These are phyloP conservation scores for Naematelia aurantialba DNA, from an alignment of 768 basidiomycete species.

Conservation along the genomic window DNA sequence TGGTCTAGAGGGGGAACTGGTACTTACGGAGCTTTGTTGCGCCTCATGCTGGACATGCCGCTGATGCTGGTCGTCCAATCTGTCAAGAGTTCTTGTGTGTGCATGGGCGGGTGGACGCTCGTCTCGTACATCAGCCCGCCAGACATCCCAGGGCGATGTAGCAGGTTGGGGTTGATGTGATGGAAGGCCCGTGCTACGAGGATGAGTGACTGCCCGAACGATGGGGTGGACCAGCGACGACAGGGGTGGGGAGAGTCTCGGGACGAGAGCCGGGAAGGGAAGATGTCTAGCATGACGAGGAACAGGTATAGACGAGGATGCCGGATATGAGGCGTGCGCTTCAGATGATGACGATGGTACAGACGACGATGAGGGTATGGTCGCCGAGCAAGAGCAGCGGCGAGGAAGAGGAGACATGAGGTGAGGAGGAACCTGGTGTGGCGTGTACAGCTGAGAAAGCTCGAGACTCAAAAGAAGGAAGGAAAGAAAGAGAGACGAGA, in stretches of 20 bases:
- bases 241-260: background rate
- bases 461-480: no score
- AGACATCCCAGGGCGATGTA: conserved; percentile 10
- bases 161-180: background rate
- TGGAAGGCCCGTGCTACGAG: background rate
- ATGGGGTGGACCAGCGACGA: background rate
- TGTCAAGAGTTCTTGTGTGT: conserved; percentile 27
- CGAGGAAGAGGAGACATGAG: background rate
- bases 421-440: background rate
- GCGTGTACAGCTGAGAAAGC: no score
- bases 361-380: background rate
- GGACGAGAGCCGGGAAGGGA: background rate
- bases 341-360: no score
- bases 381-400: background rate
- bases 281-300: background rate
- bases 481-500: background rate
- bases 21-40: conserved; percentile 6
- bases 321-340: no score
- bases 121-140: conserved; percentile 30
- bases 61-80: conserved; percentile 23
- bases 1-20: background rate
- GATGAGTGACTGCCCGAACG: background rate
- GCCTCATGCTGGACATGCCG: conserved; percentile 3
- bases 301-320: background rate
- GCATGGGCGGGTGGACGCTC: conserved; percentile 9